Evolutionary conservation across 768 basidiomycete genomes (phyloP).

Genomic region (Pluteus cervinus): DNA sequence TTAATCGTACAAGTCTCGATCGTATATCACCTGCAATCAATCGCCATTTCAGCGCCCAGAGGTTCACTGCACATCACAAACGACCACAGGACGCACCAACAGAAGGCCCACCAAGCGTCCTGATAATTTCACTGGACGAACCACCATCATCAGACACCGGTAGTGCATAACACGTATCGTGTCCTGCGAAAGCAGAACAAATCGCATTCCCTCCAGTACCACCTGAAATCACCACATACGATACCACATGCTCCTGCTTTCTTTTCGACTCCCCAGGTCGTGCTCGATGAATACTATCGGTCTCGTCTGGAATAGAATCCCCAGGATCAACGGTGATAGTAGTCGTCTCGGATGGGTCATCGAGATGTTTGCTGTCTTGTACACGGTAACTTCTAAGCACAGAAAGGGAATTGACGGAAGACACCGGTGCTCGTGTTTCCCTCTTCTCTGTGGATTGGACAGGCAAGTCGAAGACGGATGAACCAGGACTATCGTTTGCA

Average conservation of each 20-base stretch:
- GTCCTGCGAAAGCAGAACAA: slow-evolving; percentile 77
- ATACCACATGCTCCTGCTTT: slow-evolving; percentile 19
- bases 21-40: slow-evolving; percentile 68
- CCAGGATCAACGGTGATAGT: no score
- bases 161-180: slow-evolving; percentile 74
- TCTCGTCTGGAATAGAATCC: no score
- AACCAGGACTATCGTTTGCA: slow-evolving; percentile 51
- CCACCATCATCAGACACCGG: slow-evolving; percentile 97
- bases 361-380: no score
- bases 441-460: no score
- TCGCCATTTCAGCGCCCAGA: neutral
- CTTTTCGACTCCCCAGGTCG: no score
- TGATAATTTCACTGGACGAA: slow-evolving; percentile 90
- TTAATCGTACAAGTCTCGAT: slow-evolving; percentile 83
- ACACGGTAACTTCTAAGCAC: no score
- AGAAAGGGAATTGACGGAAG: no score
- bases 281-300: no score
- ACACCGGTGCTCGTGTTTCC: no score
- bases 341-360: no score
- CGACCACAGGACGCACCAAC: slow-evolving; percentile 44
- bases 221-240: slow-evolving; percentile 79
- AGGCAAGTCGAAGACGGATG: slow-evolving; percentile 73
- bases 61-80: slow-evolving; percentile 2
- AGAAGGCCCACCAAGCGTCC: slow-evolving; percentile 83
- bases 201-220: slow-evolving; percentile 95